A percentile compares a stretch with the other conserved stretches of the same genome.
phyloP scores from a whole-genome alignment of 352 stramenopile species.

The Aphanomyces stellatus region DNA sequence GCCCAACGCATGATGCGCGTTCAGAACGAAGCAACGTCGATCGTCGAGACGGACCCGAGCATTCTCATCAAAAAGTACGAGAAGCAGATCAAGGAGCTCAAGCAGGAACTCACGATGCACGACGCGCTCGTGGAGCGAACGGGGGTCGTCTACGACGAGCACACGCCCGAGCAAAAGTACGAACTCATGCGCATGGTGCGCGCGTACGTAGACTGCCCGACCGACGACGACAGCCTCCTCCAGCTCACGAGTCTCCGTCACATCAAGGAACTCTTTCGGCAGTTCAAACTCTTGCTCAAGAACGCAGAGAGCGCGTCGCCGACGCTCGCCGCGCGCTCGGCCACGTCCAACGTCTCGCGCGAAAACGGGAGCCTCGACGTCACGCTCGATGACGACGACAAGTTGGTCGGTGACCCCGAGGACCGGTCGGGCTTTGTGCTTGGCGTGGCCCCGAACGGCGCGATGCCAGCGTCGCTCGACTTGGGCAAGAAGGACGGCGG shows the following conservation, averaged over 20 bases:
- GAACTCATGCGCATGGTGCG: constrained; percentile 58
- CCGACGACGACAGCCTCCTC: constrained; percentile 52
- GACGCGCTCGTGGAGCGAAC: constrained; percentile 86
- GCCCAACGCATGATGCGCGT: constrained; percentile 92
- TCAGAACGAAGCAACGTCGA: constrained; percentile 80
- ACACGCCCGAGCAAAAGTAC: constrained; percentile 87
- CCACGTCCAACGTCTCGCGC: constrained; percentile 20
- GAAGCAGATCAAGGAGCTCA: constrained; percentile 87
- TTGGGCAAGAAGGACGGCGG: constrained; percentile 33
- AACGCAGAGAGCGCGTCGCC: constrained; percentile 34
- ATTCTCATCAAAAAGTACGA: constrained; percentile 87
- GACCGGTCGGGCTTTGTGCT: constrained; percentile 42
- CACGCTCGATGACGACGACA: constrained; percentile 24
- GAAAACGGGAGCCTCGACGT: constrained; percentile 9
- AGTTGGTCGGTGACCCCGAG: constrained; percentile 45
- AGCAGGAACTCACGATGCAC: constrained; percentile 91
- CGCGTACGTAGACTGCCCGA: constrained; percentile 65
- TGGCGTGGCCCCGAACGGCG: constrained; percentile 39
- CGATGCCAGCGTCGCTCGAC: constrained; percentile 59
- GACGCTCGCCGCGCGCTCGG: constrained; percentile 16
- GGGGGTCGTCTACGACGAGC: constrained; percentile 79
- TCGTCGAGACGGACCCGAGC: constrained; percentile 80
- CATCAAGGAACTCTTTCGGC: constrained; percentile 87
- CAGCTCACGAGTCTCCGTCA: constrained; percentile 80
- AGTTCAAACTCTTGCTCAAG: constrained; percentile 84